Evolutionary conservation across 306 rosid species (phyloP).

Genomic region (Vachellia pachyceras): DNA sequence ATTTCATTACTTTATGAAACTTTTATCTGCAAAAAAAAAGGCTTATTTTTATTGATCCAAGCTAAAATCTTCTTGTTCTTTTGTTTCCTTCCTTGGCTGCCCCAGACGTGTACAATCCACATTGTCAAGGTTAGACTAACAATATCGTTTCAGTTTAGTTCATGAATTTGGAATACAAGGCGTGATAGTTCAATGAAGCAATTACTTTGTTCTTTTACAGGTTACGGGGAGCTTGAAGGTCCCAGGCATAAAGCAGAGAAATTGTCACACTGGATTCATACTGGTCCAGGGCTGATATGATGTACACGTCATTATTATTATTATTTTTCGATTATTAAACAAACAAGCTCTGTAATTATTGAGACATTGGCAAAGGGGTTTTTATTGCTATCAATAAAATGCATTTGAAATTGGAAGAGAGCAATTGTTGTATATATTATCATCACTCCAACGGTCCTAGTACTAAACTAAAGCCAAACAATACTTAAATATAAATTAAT

Average conservation of each 20-base stretch:
- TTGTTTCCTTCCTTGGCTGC: slow-evolving; percentile 50
- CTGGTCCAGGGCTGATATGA: slow-evolving; percentile 23
- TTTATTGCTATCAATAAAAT: slow-evolving; percentile 40
- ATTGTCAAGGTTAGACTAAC: slow-evolving; percentile 61
- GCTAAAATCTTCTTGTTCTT: slow-evolving; percentile 39
- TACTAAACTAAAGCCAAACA: neutral
- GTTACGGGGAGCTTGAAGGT: slow-evolving; percentile 55
- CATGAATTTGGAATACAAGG: slow-evolving; percentile 12
- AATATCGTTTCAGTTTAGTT: neutral
- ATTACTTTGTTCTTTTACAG: slow-evolving; percentile 38
- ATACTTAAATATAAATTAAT: neutral
- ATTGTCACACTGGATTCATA: slow-evolving; percentile 20
- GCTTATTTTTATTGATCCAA: slow-evolving; percentile 11
- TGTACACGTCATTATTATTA: slow-evolving; percentile 21
- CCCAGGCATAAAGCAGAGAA: slow-evolving; percentile 13
- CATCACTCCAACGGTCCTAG: neutral
- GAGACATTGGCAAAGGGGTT: slow-evolving; percentile 19
- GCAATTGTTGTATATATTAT: neutral
- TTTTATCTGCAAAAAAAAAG: neutral
- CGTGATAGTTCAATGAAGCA: slow-evolving; percentile 21
- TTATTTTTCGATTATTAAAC: slow-evolving; percentile 17
- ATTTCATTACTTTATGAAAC: neutral
- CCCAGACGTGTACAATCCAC: slow-evolving; percentile 63
- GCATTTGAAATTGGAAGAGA: slow-evolving; percentile 15
- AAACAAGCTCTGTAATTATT: slow-evolving; percentile 27